These are phyloP conservation scores for Ramaria sp. DNA, from an alignment of 768 basidiomycete genomes.

Conservation along the genomic window DNA sequence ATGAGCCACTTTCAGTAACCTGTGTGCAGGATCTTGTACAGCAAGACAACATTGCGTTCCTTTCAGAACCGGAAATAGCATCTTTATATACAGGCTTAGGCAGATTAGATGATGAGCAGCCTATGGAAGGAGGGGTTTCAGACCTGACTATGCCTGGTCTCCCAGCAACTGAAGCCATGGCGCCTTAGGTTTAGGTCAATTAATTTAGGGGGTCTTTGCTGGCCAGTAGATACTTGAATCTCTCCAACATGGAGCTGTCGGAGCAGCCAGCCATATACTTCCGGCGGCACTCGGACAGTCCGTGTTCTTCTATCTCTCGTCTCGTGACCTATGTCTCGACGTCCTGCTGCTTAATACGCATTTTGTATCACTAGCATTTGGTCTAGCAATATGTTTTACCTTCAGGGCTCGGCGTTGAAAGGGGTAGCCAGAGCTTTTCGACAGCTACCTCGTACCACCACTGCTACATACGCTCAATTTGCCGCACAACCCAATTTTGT, in stretches of 20 bases:
- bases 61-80: neutral
- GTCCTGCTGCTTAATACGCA: neutral
- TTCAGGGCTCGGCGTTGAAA: neutral
- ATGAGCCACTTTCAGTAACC: neutral
- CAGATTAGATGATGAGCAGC: neutral
- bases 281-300: too few species aligned
- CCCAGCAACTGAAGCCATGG: neutral
- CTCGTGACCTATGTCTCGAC: neutral
- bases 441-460: neutral
- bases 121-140: neutral
- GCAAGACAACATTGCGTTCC: neutral
- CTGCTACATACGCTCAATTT: slow-evolving; percentile 1
- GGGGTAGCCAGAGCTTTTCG: neutral
- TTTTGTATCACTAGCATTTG: neutral
- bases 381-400: neutral
- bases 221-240: too few species aligned
- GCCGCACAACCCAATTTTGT: slow-evolving; percentile 12
- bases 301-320: neutral
- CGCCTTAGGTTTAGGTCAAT: too few species aligned
- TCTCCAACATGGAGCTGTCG: too few species aligned
- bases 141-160: neutral
- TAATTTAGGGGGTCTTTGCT: too few species aligned
- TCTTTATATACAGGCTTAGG: neutral
- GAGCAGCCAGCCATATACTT: too few species aligned
- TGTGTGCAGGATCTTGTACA: slow-evolving; percentile 1